phyloP scores from a whole-genome alignment of 78 protist species.

The Monocercomonoides exilis region DNA sequence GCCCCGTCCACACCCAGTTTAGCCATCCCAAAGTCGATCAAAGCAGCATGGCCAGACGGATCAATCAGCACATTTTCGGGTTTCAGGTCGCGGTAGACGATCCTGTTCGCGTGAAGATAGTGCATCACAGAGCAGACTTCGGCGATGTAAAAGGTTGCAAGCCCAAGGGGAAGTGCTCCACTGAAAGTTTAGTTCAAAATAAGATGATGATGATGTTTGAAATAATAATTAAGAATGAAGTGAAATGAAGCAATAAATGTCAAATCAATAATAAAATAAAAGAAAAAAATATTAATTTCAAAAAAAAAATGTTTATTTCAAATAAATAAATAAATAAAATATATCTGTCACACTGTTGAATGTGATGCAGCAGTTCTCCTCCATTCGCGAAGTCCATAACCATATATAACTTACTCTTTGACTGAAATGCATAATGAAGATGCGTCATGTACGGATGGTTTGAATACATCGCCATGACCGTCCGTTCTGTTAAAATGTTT shows the following conservation, averaged over 20 bases:
- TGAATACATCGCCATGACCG: background rate
- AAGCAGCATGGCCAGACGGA: background rate
- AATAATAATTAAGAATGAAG: no score
- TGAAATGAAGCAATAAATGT: no score
- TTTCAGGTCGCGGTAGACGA: background rate
- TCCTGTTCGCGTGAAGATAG: background rate
- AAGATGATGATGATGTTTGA: no score
- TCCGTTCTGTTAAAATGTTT: conserved; percentile 26
- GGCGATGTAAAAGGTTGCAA: background rate
- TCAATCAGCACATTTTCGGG: background rate
- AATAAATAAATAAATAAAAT: no score
- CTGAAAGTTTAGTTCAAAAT: no score
- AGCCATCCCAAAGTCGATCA: conserved; percentile 9
- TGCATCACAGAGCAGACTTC: background rate
- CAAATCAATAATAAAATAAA: no score
- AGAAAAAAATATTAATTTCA: no score
- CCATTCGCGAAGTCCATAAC: conserved; percentile 6
- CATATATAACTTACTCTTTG: background rate
- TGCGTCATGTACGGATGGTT: conserved; percentile 6
- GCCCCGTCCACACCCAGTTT: background rate
- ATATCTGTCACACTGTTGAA: background rate
- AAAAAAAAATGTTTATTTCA: no score
- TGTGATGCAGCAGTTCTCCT: background rate
- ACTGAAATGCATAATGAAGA: background rate
- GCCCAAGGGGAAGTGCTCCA: background rate